Evolutionary conservation across 352 stramenopile species (phyloP), one percentile per base, ranked within the genome.

Genomic region (Globisporangium mamillatum): DNA sequence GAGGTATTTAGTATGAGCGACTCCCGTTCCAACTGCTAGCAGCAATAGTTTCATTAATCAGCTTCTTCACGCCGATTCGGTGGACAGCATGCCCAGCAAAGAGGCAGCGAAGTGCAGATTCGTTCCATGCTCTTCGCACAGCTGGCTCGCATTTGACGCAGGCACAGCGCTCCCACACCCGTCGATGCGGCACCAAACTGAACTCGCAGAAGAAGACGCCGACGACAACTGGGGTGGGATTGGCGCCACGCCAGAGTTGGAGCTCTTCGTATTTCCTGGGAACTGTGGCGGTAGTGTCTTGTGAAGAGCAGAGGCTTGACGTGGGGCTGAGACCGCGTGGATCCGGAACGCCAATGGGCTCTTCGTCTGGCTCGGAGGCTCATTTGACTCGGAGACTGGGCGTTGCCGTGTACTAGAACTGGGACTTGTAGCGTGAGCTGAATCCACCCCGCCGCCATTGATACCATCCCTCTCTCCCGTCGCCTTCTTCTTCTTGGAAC

Each of bases 21-120:
- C 36, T 16, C 12, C 12, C 25, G n/a, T 7, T 32, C 50, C 50
- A 27, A 4, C 14, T 18, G 12, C 22, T 58, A 4, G 20, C 10
- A 22, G 20, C 8, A 44, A 22, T 5, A 12, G 22, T 34, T 57
- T 7, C 50, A 14, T 38, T 32, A 4, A 58, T 24, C 22, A 58
- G 27, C 29, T 5, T 2, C 25, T 60, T 60, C 67, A 73, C 18
- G 32, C 12, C 14, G 27, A 32, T 7, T 66, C 34, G 0, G 32
- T 25, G 5, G 66, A 56, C 29, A 71, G 53, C 65, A 74, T 72
- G 22, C 41, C 64, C 18, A 74, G 52, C 18, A 74, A 34, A 32
- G 69, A 74, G 6, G 64, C 59, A 1, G 69, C 69, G 38, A 66
- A 54, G 27, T 44, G 24, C 18, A 72, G 16, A 44, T 65, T 68